A percentile compares a stretch with the other conserved stretches of the same genome.
Evolutionary conservation across 495 filamentous ascomycete species (phyloP).

Genomic region (Penicillium subrubescens): DNA sequence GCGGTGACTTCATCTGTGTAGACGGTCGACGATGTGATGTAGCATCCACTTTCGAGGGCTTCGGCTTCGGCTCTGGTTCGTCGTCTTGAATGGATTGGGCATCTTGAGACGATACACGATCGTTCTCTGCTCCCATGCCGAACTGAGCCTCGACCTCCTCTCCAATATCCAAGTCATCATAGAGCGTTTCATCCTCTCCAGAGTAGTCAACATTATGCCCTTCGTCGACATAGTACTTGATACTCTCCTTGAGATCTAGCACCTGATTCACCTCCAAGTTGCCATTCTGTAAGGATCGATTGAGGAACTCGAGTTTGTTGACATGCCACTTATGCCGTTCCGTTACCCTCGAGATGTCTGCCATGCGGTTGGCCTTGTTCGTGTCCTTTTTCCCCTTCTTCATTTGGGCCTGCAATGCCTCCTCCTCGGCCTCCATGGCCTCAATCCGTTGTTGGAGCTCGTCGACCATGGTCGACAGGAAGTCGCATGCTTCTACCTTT

Average conservation of each 20-base stretch:
- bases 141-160: conserved; percentile 84
- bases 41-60: conserved; percentile 47
- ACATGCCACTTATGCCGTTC: conserved; percentile 98
- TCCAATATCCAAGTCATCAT: conserved; percentile 89
- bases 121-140: conserved; percentile 79
- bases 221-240: conserved; percentile 92
- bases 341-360: conserved; percentile 77
- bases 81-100: conserved; percentile 92
- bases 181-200: conserved; percentile 88
- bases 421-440: conserved; percentile 85
- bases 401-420: conserved; percentile 80
- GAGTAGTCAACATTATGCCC: conserved; percentile 82
- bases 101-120: conserved; percentile 92
- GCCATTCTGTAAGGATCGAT: conserved; percentile 89
- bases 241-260: conserved; percentile 82
- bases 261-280: conserved; percentile 85
- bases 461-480: conserved; percentile 84
- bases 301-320: conserved; percentile 85
- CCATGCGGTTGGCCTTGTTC: conserved; percentile 80
- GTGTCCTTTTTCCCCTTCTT: conserved; percentile 92
- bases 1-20: conserved; percentile 87
- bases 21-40: conserved; percentile 73
- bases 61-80: conserved; percentile 61
- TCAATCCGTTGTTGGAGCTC: conserved; percentile 93
- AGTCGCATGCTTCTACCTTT: conserved; percentile 82